phyloP scores from a whole-genome alignment of 2,329 filamentous ascomycete genomes.

The Beauveria asiatica region DNA sequence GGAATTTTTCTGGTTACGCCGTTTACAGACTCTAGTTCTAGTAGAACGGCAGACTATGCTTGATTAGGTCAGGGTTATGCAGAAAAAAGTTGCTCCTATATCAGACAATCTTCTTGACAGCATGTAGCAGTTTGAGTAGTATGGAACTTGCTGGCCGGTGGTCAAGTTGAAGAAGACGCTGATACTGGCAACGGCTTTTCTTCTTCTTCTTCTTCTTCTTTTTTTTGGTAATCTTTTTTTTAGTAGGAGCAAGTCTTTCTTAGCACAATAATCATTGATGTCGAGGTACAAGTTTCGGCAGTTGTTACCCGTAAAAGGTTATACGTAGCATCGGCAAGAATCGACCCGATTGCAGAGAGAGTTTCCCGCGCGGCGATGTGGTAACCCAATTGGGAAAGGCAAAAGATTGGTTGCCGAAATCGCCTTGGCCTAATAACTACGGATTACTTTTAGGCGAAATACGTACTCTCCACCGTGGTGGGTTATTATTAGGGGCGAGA shows the following conservation, averaged over 20 bases:
- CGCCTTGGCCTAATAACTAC: not conserved
- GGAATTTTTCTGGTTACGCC: not conserved
- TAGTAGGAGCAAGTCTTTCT: no score
- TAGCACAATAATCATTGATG: no score
- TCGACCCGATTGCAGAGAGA: not conserved
- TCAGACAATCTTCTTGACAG: not conserved
- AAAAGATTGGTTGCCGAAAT: not conserved
- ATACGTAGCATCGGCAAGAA: slow-evolving; percentile 1
- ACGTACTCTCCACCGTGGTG: not conserved
- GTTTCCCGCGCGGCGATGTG: slow-evolving; percentile 7
- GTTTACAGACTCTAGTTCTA: no score
- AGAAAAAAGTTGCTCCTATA: not conserved
- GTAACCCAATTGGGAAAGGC: slow-evolving; percentile 6
- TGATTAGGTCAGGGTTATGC: not conserved
- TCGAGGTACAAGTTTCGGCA: not conserved
- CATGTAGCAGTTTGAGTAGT: not conserved
- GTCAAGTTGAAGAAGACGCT: not conserved
- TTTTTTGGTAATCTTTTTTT: no score
- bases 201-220: no score
- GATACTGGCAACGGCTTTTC: no score
- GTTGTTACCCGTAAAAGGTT: not conserved
- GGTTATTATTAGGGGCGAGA: not conserved
- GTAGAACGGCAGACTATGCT: not conserved
- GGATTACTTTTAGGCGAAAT: no score
- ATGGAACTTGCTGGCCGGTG: not conserved